Evolutionary conservation across 768 basidiomycete genomes (phyloP).

Genomic region (Lactarius hengduanensis): DNA sequence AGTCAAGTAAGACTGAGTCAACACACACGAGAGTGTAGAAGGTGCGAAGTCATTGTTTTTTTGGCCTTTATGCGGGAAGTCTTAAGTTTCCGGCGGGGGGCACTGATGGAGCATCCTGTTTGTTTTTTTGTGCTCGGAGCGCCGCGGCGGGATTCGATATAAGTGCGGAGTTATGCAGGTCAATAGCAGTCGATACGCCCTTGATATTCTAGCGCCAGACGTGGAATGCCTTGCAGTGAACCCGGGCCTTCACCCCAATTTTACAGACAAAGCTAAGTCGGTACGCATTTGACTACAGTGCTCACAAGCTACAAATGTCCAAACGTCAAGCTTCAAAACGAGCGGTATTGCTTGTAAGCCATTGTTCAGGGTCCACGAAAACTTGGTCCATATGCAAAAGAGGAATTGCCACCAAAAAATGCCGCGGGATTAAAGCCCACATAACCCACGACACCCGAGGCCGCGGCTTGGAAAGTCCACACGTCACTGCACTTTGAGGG

Average conservation of each 20-base stretch:
- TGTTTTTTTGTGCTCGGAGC: not conserved
- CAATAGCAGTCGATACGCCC: not conserved
- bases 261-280: not conserved
- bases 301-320: not conserved
- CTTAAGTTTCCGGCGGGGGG: no score
- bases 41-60: not conserved
- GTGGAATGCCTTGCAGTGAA: not conserved
- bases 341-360: not conserved
- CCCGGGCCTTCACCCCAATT: not conserved
- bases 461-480: not conserved
- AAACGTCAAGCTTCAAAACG: not conserved
- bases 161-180: not conserved
- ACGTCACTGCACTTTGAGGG: constrained; percentile 8
- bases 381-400: not conserved
- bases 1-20: not conserved
- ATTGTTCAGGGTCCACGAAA: not conserved
- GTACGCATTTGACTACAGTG: not conserved
- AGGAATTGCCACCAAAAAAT: not conserved
- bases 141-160: not conserved
- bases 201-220: not conserved
- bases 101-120: no score
- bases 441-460: not conserved
- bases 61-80: no score
- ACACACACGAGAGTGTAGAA: not conserved
- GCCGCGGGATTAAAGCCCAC: not conserved